Base-by-base conservation (phyloP, 2,329 filamentous ascomycete species). In the Daldinia eschscholtzii region DNA sequence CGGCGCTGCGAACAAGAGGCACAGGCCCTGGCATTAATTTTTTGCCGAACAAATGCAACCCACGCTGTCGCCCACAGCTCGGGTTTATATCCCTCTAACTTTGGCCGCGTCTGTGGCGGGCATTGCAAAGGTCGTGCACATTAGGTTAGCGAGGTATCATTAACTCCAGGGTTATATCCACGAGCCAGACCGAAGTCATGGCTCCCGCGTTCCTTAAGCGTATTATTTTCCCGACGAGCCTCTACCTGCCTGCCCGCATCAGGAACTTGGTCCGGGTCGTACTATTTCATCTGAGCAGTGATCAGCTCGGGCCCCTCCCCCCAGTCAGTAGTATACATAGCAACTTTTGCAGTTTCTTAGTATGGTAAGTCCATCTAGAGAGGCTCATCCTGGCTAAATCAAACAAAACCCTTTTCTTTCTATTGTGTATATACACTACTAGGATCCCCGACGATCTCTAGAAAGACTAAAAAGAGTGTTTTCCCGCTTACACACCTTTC, bases 11-110 rank as follows among this genome's bases (percentile, higher is more conserved):
- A 64, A 57, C 41, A 6, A 61, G 46, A 60, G 41, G 46, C 44
- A 58, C 46, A 63, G 9, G 28, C 52, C 61, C 57, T 61, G 46
- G 41, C 55, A 33, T 5, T 9, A 33, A 7, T 23, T 37, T 53
- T 59, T 53, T 26, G 53, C 57, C 46, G 37, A 58, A 46, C 61
- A 59, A 68, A 65, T 68, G 50, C 64, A 67, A 10, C 46, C 9
- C 20, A 23, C 50, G 12, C n/a, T 35, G 33, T 35, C 37, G n/a
- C 39, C 46, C 53, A 50, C 20, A 23, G 2, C 58, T 68, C 61
- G 61, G 61, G 65, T 55, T 37, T 44, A 68, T 65, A 55, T 48
- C 7, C 46, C 30, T 41, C 26, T 39, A 23, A 60, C 58, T 64
- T 61, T 55, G 53, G 41, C 62, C 55, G 61, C 20, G 41, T 58